Base-by-base conservation (phyloP, 2,329 filamentous ascomycete species). In the Plectosphaerella sp. region DNA sequence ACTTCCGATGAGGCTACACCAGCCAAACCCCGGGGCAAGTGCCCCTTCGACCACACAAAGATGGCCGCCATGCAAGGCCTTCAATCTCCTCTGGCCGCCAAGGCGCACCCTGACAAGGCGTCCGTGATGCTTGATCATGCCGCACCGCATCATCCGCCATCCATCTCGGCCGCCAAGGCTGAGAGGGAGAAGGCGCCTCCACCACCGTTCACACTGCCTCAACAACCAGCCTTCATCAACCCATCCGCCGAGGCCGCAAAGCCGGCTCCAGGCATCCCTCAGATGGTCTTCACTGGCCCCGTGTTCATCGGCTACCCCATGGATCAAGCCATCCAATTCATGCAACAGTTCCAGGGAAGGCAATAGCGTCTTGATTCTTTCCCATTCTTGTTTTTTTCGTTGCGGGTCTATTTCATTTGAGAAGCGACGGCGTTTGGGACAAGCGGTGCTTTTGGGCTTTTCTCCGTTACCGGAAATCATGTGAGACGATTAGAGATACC, bases 281-380 rank as follows among this genome's bases (percentile, higher is more conserved):
- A 88, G 60, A 88, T 97, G 81, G 77, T 95, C 0, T 96, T 97
- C 64, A 96, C 89, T 9, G 93, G 93, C 0, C 93, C 93, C 0
- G 91, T 97, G 0, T 97, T 97, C 64, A 90, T 97, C 61, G 93
- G 93, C 0, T 97, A 96, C 63, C 84, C 87, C 10, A 81, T 91
- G 55, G 89, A 95, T 54, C 86, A 95, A 65, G 88, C 89, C n/a
- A 80, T 89, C 22, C 77, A 82, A 51, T 79, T 95, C 49, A 80
- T 95, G 74, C 84, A 88, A 59, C 77, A 83, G 51, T 79, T 76
- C 54, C 76, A 74, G 65, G 61, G 58, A 12, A 45, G 60, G 61
- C 51, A 58, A 52, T 47, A 59, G 42, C 56, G 36, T 48, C 50
- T 36, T 33, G 45, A 52, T 46, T 49, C 14, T 33, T 51, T 18